Percentiles rank a stretch among this genome's conserved stretches.
phyloP scores from a whole-genome alignment of 78 protist genomes.

The Dictyostelium intermedium region DNA sequence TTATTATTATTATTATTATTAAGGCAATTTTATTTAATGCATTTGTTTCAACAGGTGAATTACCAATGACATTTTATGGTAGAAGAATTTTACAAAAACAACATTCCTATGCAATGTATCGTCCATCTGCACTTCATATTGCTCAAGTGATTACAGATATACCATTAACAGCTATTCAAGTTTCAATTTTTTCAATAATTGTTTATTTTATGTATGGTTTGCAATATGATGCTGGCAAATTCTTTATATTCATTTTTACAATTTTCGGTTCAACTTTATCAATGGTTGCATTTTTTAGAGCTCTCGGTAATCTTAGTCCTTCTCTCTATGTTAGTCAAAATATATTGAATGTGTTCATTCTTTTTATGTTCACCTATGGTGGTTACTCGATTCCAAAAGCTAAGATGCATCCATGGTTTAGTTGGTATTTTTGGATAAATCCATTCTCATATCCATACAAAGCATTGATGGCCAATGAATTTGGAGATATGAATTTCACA shows the following conservation, averaged over 20 bases:
- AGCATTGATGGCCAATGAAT: conserved; percentile 59
- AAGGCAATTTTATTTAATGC: conserved; percentile 11
- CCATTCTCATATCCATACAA: conserved; percentile 42
- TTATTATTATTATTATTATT: not conserved
- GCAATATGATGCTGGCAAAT: conserved; percentile 17
- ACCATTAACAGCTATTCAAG: conserved; percentile 20
- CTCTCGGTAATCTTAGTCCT: conserved; percentile 44
- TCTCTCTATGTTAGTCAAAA: conserved; percentile 47
- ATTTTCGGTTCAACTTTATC: conserved; percentile 23
- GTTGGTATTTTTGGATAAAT: conserved; percentile 56
- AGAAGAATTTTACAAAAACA: conserved; percentile 69
- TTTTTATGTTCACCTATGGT: conserved; percentile 46
- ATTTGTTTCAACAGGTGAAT: not conserved
- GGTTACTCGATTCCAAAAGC: conserved; percentile 28
- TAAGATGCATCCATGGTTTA: conserved; percentile 72
- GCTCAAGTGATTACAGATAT: conserved; percentile 39
- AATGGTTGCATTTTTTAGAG: not conserved
- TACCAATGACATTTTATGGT: conserved; percentile 1
- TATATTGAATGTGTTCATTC: conserved; percentile 5
- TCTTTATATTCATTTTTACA: conserved; percentile 56
- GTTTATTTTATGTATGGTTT: conserved; percentile 68
- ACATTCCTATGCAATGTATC: conserved; percentile 63
- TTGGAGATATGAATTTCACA: not conserved
- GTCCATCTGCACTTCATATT: conserved; percentile 51
- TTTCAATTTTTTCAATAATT: conserved; percentile 20